Percentiles rank a stretch among this genome's conserved stretches.
These are phyloP conservation scores for Podospora pseudoanserina DNA, from an alignment of 495 filamentous ascomycete species.

Conservation along the genomic window DNA sequence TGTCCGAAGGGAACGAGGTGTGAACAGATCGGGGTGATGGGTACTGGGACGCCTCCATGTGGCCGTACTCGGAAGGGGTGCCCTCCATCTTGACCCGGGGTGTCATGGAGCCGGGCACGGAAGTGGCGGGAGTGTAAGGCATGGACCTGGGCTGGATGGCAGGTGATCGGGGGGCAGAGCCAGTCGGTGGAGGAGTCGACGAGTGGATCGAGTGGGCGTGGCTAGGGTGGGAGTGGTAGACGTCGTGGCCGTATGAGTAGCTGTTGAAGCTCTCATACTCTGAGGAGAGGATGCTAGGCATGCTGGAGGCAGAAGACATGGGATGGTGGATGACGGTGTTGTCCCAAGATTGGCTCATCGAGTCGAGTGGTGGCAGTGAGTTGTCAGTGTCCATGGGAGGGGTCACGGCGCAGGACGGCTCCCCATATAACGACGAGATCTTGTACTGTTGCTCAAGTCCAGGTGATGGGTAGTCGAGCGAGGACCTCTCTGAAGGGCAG, in stretches of 20 bases:
- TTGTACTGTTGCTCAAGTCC: conserved; percentile 47
- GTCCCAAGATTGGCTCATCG: conserved; percentile 45
- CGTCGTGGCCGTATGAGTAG: conserved; percentile 48
- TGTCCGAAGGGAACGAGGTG: conserved; percentile 39
- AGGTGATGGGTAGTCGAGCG: conserved; percentile 46
- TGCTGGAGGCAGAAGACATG: conserved; percentile 37
- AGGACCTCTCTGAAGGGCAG: conserved; percentile 45
- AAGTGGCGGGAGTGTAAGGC: conserved; percentile 37
- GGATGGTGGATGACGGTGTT: conserved; percentile 37
- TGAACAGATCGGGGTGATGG: conserved; percentile 46
- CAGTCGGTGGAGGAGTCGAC: conserved; percentile 40
- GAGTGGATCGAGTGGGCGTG: conserved; percentile 44
- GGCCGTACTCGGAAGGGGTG: conserved; percentile 36
- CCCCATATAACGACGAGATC: conserved; percentile 43
- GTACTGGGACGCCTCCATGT: conserved; percentile 45
- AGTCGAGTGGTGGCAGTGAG: conserved; percentile 42
- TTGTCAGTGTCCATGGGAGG: conserved; percentile 40
- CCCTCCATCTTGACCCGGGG: conserved; percentile 52
- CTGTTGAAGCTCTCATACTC: conserved; percentile 53
- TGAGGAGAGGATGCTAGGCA: conserved; percentile 48
- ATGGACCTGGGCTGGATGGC: conserved; percentile 33
- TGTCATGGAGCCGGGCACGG: conserved; percentile 35
- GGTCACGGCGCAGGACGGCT: conserved; percentile 38
- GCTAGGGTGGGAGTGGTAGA: conserved; percentile 45
- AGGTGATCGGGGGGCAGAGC: conserved; percentile 43